These are phyloP conservation scores for Escallonia herrerae DNA, from an alignment of 129 eudicot genomes.

Conservation along the genomic window DNA sequence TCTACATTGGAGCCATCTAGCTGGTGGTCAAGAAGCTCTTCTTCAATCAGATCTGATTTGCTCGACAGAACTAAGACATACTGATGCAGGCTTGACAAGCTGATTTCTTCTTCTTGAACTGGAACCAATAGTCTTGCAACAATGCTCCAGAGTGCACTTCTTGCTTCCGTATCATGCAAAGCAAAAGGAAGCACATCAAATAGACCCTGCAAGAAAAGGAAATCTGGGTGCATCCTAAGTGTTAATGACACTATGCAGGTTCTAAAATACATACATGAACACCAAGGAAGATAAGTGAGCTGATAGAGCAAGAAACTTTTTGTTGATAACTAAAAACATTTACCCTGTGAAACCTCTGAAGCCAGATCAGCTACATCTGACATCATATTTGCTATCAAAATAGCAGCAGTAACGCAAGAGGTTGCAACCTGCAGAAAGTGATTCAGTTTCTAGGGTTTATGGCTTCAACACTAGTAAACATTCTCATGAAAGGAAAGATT, in stretches of 20 bases:
- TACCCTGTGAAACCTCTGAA: conserved; percentile 62
- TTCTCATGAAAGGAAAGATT: background rate
- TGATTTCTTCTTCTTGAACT: conserved; percentile 39
- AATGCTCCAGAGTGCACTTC: conserved; percentile 79
- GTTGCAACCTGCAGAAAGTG: conserved; percentile 49
- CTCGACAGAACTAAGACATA: conserved; percentile 44
- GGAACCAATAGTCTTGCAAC: conserved; percentile 46
- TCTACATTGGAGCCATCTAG: conserved; percentile 34
- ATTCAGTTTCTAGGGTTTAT: background rate
- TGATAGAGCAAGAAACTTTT: background rate
- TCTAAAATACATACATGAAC: too few relatives aligned
- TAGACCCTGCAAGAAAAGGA: conserved; percentile 63
- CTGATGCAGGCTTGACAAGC: conserved; percentile 29
- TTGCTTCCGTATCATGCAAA: conserved; percentile 80
- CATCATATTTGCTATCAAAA: conserved; percentile 75
- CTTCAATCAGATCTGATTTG: conserved; percentile 69
- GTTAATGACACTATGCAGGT: background rate
- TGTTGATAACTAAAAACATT: conserved; percentile 1
- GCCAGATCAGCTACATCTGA: conserved; percentile 57
- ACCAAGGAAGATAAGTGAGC: too few relatives aligned
- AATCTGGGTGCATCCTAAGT: conserved; percentile 47
- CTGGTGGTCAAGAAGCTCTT: conserved; percentile 59
- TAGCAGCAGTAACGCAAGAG: conserved; percentile 83
- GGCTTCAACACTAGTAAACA: background rate
- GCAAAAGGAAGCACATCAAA: conserved; percentile 70